Evolutionary conservation across 495 filamentous ascomycete genomes (phyloP), one percentile per base, ranked within the genome.

Genomic region (Penicillium herquei): DNA sequence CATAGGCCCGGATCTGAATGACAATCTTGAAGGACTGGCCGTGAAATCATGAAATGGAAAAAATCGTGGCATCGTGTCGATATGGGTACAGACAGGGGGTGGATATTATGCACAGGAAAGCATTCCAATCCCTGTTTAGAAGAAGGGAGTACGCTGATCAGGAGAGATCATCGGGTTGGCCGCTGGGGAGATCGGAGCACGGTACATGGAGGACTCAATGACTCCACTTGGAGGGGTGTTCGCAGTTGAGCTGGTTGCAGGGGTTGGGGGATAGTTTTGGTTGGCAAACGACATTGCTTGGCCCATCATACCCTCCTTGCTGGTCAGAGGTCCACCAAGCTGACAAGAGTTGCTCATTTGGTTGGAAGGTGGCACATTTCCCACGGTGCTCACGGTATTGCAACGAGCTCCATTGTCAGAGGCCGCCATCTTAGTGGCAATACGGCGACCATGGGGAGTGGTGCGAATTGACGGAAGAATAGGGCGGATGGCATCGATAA

Each of bases 371-470:
- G n/a, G n/a, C n/a, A n/a, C n/a, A n/a, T n/a, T n/a, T n/a, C n/a
- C n/a, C 0, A 72, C 67, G 1, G 74, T 71, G 0, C 61, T 70
- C 54, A 77, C 71, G 2, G 70, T 72, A 42, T 66, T 73, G 32
- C 61, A 54, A 12, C 69, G 65, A 26, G 70, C 70, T 32, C 21
- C 12, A 8, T 64, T 65, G 41, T 81, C 79, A 6, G 68, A 35
- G 2, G 68, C 69, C 65, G 72, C 63, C 39, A 98, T 89, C 77
- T 97, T 98, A 55, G 85, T 85, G 58, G 87, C 85, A 58, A 97
- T 94, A 49, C 94, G 89, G 55, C 93, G 92, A 30, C 94, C 94
- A 66, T 97, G 92, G 7, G 94, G 94, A 31, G 91, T 96, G 52
- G 87, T 82, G 39, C 91, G 87, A 52, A 98, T 91, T 1, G 80